phyloP scores from a whole-genome alignment of 2,329 filamentous ascomycete species.

The Metarhizium robertsii region DNA sequence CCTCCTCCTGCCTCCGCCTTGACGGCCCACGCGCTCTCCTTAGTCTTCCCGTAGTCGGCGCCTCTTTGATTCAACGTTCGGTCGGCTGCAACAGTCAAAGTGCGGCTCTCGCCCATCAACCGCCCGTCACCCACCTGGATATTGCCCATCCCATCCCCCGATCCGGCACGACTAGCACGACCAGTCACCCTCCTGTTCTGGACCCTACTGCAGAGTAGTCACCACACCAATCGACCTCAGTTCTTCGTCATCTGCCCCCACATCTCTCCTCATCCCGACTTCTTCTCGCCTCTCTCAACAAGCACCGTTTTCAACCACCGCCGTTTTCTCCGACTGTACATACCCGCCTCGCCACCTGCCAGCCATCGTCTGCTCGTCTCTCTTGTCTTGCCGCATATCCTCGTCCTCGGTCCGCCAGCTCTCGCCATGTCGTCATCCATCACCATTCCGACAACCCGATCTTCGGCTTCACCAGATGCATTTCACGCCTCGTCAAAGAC shows the following conservation, averaged over 20 bases:
- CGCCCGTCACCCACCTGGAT: neutral
- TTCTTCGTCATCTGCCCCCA: neutral
- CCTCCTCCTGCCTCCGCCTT: neutral
- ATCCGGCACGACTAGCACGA: neutral
- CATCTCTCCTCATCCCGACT: neutral
- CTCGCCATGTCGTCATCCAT: constrained; percentile 57
- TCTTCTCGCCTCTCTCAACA: neutral
- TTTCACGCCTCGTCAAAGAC: constrained; percentile 35
- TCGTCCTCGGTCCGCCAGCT: neutral
- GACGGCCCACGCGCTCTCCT: neutral
- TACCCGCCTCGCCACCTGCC: neutral
- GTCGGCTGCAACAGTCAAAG: neutral
- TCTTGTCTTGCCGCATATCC: neutral
- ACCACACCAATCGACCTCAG: neutral
- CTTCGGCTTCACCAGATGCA: constrained; percentile 21
- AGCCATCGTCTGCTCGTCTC: neutral
- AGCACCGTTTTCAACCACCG: neutral
- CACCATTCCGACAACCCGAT: constrained; percentile 47
- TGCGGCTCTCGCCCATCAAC: neutral
- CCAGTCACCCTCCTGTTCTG: neutral
- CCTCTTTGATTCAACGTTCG: neutral
- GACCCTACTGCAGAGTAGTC: neutral
- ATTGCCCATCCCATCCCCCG: neutral
- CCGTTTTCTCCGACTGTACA: neutral
- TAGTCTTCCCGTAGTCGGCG: constrained; percentile 6